Evolutionary conservation across 805 yeast genomes (phyloP), one percentile per base, ranked within the genome.

Genomic region (Nakazawaea sp.): DNA sequence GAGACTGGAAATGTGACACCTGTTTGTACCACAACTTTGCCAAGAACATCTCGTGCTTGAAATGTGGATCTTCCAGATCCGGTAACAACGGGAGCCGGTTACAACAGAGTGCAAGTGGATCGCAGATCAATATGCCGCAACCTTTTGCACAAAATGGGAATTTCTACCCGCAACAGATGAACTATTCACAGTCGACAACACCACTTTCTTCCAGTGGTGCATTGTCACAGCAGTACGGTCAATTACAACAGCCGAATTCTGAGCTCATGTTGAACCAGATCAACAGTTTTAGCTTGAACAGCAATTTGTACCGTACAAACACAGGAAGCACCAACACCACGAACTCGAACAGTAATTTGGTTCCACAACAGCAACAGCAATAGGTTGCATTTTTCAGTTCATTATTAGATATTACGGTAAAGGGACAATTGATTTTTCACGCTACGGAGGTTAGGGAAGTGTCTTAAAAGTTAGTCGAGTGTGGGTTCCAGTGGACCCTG

Each of bases 11-110:
- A 58, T 89, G 96, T 64, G 89, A 81, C 38, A 66, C 73, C 18
- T 89, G 96, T 56, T 70, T 78, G 24, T 89, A 89, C 57, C 96
- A 88, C 58, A 88, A 88, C 57, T 88, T 88, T 66, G 96, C 96
- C 3, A 88, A 88, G 52, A 88, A 88, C 56, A 66, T 85, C 40
- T 77, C 80, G 41, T 88, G 97, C 55, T 68, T 88, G 53, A 80
- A 90, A 55, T 88, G 97, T 61, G 94, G 95, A 4, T 82, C 85
- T 1, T 79, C 89, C 31, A 75, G 81, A 21, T 30, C 37, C 8
- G 23, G 23, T 19, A 41, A 38, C 24, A 38, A 29, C 25, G 10
- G 7, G 24, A 21, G 10, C 36, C 13, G 30, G 21, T 34, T 28
- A 16, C 33, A 35, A 15, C 32, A 32, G 13, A 21, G 10, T 10